Conservation (phyloP, 164 flowering plant species). For the Aristolochia contorta region DNA sequence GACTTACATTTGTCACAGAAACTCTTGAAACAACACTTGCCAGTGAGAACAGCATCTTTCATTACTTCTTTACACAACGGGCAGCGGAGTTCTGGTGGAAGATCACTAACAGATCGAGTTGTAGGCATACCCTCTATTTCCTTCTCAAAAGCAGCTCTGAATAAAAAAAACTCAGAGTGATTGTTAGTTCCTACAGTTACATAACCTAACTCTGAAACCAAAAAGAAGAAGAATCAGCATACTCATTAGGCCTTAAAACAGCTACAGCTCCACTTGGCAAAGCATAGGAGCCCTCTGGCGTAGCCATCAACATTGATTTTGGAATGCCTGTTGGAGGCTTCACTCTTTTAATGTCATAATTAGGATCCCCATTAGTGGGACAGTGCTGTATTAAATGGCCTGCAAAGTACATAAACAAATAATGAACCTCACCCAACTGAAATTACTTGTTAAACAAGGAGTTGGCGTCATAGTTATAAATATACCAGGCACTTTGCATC, state of each 20-base stretch:
- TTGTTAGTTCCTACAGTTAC: background rate
- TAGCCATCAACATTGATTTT: constrained; percentile 87
- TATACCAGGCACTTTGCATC: constrained; percentile 92
- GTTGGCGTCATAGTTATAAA: background rate
- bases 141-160: constrained; percentile 94
- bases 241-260: constrained; percentile 93
- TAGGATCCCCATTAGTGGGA: constrained; percentile 96
- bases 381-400: constrained; percentile 98
- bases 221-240: constrained; percentile 13
- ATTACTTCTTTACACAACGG: constrained; percentile 93
- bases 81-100: constrained; percentile 90
- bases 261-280: constrained; percentile 87
- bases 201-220: background rate
- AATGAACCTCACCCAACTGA: background rate
- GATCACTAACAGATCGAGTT: constrained; percentile 59
- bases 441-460: background rate
- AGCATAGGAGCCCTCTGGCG: constrained; percentile 95
- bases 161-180: background rate
- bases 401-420: constrained; percentile 16
- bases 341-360: constrained; percentile 69
- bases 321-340: constrained; percentile 97
- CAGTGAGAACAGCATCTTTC: constrained; percentile 95
- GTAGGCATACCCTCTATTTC: constrained; percentile 93
- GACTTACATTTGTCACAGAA: constrained; percentile 90
- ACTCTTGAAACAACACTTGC: constrained; percentile 94